phyloP scores from a whole-genome alignment of 805 yeast species.

The Saturnispora galanensis region DNA sequence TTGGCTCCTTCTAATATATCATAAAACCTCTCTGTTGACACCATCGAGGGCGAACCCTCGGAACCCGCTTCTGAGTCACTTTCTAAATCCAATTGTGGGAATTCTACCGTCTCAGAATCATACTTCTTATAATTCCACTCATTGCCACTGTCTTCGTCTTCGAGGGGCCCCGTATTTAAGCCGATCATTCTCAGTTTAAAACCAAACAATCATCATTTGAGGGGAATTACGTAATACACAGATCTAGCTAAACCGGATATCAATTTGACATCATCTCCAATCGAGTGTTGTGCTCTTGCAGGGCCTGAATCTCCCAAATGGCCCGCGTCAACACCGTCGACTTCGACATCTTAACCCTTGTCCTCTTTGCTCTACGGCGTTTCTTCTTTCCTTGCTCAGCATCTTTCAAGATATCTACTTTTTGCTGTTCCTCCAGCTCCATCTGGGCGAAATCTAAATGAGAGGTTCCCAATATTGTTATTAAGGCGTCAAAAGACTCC shows the following conservation, averaged over 20 bases:
- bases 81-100: constrained; percentile 8
- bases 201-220: not conserved
- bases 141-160: constrained; percentile 1
- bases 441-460: constrained; percentile 8
- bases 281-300: constrained; percentile 14
- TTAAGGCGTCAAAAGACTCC: constrained; percentile 28
- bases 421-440: constrained; percentile 2
- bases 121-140: constrained; percentile 12
- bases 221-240: too few species aligned
- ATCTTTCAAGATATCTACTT: not conserved
- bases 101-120: constrained; percentile 6
- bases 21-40: not conserved
- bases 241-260: too few species aligned
- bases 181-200: not conserved
- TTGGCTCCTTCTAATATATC: constrained; percentile 1
- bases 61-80: constrained; percentile 4
- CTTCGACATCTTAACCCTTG: constrained; percentile 17
- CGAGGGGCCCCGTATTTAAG: not conserved
- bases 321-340: constrained; percentile 21
- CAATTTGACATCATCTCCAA: too few species aligned
- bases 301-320: constrained; percentile 21
- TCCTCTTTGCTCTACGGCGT: constrained; percentile 7
- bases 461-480: constrained; percentile 16
- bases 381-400: not conserved
- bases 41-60: not conserved